Conservation (phyloP, 306 rosid genomes). For the Astragalus glycyphyllos region DNA sequence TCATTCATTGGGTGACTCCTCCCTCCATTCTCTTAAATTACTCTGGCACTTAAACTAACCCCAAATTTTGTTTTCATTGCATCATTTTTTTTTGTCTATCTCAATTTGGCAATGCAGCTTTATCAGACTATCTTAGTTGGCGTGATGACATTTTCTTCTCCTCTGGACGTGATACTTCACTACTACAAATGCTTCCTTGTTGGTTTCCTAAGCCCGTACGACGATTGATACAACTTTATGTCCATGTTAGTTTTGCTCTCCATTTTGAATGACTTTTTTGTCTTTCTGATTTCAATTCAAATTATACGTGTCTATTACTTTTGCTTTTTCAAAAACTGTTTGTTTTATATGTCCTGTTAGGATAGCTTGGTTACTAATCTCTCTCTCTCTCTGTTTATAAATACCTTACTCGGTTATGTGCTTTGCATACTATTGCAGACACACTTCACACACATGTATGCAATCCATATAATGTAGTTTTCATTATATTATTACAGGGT, state of each 20-base stretch:
- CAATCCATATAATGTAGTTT: constrained; percentile 42
- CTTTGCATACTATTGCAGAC: constrained; percentile 36
- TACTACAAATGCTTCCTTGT: constrained; percentile 91
- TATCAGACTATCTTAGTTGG: constrained; percentile 84
- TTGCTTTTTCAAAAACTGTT: constrained; percentile 16
- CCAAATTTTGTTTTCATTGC: constrained; percentile 2
- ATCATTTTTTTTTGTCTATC: constrained; percentile 20
- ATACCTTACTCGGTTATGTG: constrained; percentile 22
- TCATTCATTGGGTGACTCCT: constrained; percentile 25
- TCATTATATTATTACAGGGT: constrained; percentile 73
- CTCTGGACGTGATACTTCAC: constrained; percentile 88
- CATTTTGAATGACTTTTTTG: constrained; percentile 19
- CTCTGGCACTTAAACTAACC: constrained; percentile 36
- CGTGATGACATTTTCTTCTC: constrained; percentile 84
- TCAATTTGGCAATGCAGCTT: constrained; percentile 54
- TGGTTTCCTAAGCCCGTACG: constrained; percentile 92
- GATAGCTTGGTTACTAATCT: constrained; percentile 19
- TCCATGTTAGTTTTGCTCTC: constrained; percentile 70
- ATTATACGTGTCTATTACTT: constrained; percentile 17
- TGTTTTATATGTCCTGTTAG: constrained; percentile 31
- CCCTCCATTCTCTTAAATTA: constrained; percentile 15
- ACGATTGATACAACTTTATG: constrained; percentile 85
- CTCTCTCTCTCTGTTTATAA: background rate
- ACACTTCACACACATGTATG: constrained; percentile 22
- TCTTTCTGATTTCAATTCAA: constrained; percentile 33